Evolutionary conservation across 371 early-diverging fungal species (phyloP), one percentile per base, ranked within the genome.

Genomic region (Actinomucor elegans): DNA sequence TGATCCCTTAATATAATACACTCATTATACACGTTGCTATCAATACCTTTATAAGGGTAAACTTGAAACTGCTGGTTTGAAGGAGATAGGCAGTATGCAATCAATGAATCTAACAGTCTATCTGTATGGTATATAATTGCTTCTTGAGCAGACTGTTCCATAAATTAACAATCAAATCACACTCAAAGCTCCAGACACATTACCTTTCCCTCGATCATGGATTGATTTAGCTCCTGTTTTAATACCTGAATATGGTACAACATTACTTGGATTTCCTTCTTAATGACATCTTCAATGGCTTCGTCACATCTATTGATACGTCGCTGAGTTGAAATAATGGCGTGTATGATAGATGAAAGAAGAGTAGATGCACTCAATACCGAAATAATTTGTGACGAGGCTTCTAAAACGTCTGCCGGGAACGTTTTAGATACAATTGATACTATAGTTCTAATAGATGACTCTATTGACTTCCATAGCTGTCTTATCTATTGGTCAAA

Each of bases 41-140:
- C n/a, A 42, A 45, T 55, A 48, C 57, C 57, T 57, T 57, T 57
- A 31, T 57, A 57, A 36, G 56, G 56, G 24, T 55, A 48, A 12
- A 48, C 17, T 14, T 41, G 48, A 33, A 31, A 42, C 11, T 36
- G 55, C 20, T 24, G 20, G 29, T 45, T 57, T 23, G 44, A 42
- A 40, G 57, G 43, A 32, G 53, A 35, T 31, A 57, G 28, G 9
- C 40, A 45, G 36, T 36, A 54, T 5, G 54, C 46, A 29, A 54
- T 38, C 31, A 54, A 38, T 23, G 54, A 54, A 20, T 54, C 54
- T 9, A 54, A 23, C 14, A 56, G 35, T 20, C 18, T 48, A 35
- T 58, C 38, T 15, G 37, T 33, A 41, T 58, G 59, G 47, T 58
- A 29, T 38, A 58, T 44, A 11, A 58, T 52, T 2, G 52, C 52